phyloP scores from a whole-genome alignment of 2,329 filamentous ascomycete genomes.

The Aspergillus texensis region DNA sequence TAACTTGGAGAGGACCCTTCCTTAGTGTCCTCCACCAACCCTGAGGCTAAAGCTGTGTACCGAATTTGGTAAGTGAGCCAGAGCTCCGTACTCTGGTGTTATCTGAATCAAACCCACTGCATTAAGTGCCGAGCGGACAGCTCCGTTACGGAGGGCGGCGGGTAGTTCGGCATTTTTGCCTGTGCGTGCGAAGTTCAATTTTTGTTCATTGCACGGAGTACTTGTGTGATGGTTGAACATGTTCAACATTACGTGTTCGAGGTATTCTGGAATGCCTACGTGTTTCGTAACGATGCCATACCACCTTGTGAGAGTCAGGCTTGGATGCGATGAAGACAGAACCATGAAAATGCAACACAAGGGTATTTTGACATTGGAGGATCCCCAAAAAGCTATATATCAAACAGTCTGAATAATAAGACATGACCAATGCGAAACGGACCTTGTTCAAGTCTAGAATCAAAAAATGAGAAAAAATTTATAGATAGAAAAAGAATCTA shows the following conservation, averaged over 20 bases:
- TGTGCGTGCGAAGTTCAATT: neutral
- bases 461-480: conserved; percentile 4
- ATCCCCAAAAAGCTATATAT: conserved; percentile 1
- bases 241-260: neutral
- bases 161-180: neutral
- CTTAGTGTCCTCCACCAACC: neutral
- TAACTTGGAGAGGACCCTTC: neutral
- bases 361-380: conserved; percentile 2
- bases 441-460: conserved; percentile 5
- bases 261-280: neutral
- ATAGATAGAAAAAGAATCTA: conserved; percentile 14
- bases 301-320: neutral
- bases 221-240: neutral
- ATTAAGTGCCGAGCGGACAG: neutral
- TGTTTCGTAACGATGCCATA: neutral
- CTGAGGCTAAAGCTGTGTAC: neutral
- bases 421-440: neutral
- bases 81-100: neutral
- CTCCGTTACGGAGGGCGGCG: neutral
- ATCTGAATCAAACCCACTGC: neutral
- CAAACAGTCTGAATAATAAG: neutral
- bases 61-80: neutral
- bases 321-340: neutral
- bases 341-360: neutral
- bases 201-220: no score